phyloP scores from a whole-genome alignment of 1,284 basidiomycete species.

The Malassezia restricta region DNA sequence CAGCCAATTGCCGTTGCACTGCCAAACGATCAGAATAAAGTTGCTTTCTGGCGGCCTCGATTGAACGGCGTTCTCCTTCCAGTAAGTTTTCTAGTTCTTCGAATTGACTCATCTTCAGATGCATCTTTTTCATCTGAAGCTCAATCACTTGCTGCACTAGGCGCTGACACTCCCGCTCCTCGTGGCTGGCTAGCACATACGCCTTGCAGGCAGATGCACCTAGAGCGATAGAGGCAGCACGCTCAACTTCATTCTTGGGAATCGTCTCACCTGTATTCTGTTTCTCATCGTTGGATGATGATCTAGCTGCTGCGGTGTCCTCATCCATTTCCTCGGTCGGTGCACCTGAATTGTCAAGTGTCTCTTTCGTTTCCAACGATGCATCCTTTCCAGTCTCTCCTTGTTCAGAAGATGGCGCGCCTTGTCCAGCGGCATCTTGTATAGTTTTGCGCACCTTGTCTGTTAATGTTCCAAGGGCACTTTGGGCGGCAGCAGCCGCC shows the following conservation, averaged over 20 bases:
- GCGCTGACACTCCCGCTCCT: slow-evolving; percentile 67
- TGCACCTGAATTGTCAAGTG: slow-evolving; percentile 37
- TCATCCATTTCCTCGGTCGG: slow-evolving; percentile 6
- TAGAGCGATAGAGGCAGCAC: slow-evolving; percentile 49
- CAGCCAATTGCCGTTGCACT: slow-evolving; percentile 36
- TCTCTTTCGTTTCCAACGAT: slow-evolving; percentile 45
- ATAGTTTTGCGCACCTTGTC: slow-evolving; percentile 31
- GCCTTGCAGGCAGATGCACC: slow-evolving; percentile 81
- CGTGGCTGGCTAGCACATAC: slow-evolving; percentile 64
- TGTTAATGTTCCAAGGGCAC: slow-evolving; percentile 57
- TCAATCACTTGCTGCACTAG: slow-evolving; percentile 76
- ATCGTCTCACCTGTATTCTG: slow-evolving; percentile 7
- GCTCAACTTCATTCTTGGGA: slow-evolving; percentile 33
- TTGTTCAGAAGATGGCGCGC: background rate
- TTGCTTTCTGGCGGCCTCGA: slow-evolving; percentile 37
- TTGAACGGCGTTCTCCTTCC: slow-evolving; percentile 31
- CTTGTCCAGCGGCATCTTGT: slow-evolving; percentile 14
- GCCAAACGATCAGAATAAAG: slow-evolving; percentile 38
- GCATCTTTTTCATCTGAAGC: slow-evolving; percentile 75
- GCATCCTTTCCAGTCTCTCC: background rate
- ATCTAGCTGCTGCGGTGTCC: slow-evolving; percentile 3
- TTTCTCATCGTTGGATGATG: background rate
- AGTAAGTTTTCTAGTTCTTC: slow-evolving; percentile 40
- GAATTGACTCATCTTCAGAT: slow-evolving; percentile 43
- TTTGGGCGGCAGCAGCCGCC: slow-evolving; percentile 84